Evolutionary conservation across 768 basidiomycete species (phyloP), one percentile per base, ranked within the genome.

Genomic region (Russula virescens): DNA sequence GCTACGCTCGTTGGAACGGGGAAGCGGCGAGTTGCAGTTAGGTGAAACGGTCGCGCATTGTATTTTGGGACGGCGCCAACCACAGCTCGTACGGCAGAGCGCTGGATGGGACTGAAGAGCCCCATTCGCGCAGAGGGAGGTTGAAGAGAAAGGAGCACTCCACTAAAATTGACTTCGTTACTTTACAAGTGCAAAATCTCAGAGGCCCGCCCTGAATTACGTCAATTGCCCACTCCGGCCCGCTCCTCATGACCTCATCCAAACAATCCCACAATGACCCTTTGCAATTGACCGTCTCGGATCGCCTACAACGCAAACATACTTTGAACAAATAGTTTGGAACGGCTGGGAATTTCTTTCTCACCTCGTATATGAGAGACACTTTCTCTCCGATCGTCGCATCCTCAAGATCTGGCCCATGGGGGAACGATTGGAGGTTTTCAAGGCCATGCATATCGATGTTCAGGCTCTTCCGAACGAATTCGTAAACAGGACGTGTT

Each of bases 401-500:
- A 47, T 89, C 85, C 55, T 86, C 85, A 14, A 83, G 79, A 18
- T 84, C 85, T 45, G 86, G 77, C 10, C 89, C 88, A 57, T 81
- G 80, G 62, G 76, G 81, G 68, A 84, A 87, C 5, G 74, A 72
- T 43, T 76, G 75, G 61, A 84, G 77, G 70, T 94, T 94, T 68
- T 89, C 88, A 9, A 79, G 75, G n/a, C 91, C 91, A 67, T 91
- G 84, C 88, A 91, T 93, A 65, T 76, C 75, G 62, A 93, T 82
- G 19, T 89, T 88, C 28, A 94, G 75, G 8, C 79, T 81, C 19
- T 80, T 64, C 46, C 92, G 79, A 2, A 95, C 83, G 66, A 84
- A 94, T 71, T 89, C 85, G 74, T 95, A 95, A 26, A 94, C 72
- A 6, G 83, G 75, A 16, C 82, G 79, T 4, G 90, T 91, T 70